These are phyloP conservation scores for Penicillium sp. DNA, from an alignment of 2,329 filamentous ascomycete genomes.

Conservation along the genomic window DNA sequence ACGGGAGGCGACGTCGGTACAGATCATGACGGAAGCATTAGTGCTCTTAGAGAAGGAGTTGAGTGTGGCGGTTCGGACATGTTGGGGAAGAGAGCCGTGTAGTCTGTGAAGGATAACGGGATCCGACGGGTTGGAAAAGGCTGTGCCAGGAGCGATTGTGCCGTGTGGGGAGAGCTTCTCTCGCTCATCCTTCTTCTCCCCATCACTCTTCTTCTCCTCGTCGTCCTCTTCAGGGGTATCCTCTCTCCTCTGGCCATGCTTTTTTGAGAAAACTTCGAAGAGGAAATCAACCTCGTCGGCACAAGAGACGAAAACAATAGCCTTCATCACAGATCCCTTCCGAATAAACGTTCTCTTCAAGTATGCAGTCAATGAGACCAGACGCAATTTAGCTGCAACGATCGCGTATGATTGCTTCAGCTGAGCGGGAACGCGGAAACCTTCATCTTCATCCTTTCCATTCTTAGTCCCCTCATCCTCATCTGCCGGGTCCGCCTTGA, in stretches of 20 bases:
- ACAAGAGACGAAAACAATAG: conserved; percentile 93
- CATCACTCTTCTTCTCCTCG: conserved; percentile 21
- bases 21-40: conserved; percentile 76
- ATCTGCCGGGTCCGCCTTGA: conserved; percentile 62
- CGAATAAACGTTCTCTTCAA: conserved; percentile 83
- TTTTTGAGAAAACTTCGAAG: conserved; percentile 69
- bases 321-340: conserved; percentile 90
- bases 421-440: conserved; percentile 81
- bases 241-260: conserved; percentile 24
- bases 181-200: conserved; percentile 23
- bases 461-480: conserved; percentile 51
- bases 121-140: conserved; percentile 71
- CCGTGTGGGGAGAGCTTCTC: conserved; percentile 35
- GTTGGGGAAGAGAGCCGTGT: conserved; percentile 86
- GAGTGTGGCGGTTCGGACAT: conserved; percentile 80
- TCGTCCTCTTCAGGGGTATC: conserved; percentile 18
- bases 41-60: conserved; percentile 69
- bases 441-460: conserved; percentile 47
- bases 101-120: conserved; percentile 77
- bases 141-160: conserved; percentile 57
- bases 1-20: conserved; percentile 91
- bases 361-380: conserved; percentile 80
- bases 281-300: conserved; percentile 97
- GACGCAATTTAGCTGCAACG: conserved; percentile 79
- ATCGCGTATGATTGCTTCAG: conserved; percentile 88